A percentile compares a stretch with the other conserved stretches of the same genome.
Evolutionary conservation across 1,139 yeast genomes (phyloP).

Genomic region (Arxiozyma heterogenica): DNA sequence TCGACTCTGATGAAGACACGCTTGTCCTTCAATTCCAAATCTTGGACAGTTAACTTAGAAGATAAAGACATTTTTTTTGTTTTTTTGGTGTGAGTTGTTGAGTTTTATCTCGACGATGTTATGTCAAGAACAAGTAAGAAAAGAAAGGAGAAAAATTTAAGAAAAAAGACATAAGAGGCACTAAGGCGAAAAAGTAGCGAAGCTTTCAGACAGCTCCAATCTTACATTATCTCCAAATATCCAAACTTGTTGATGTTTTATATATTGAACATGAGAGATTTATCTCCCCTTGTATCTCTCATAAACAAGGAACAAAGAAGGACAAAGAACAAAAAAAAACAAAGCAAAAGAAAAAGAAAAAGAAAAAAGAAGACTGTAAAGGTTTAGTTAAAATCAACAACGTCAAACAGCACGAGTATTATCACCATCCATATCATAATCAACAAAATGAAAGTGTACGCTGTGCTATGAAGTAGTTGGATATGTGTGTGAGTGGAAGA

Average conservation of each 20-base stretch:
- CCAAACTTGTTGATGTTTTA: background rate
- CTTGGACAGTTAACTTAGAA: conserved; percentile 82
- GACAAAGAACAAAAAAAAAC: too few species aligned
- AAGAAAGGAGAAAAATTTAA: background rate
- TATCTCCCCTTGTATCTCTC: background rate
- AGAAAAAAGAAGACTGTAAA: too few species aligned
- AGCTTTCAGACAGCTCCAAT: too few species aligned
- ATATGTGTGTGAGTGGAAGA: background rate
- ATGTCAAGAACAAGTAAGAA: background rate
- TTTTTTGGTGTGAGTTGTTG: background rate
- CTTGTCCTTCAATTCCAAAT: conserved; percentile 73
- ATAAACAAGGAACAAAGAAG: background rate
- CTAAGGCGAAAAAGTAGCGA: too few species aligned
- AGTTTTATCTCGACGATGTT: background rate
- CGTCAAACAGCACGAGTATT: background rate
- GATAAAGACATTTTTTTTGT: conserved; percentile 65
- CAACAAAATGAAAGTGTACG: too few species aligned
- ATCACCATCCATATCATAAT: too few species aligned
- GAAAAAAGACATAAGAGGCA: background rate
- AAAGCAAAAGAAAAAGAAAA: too few species aligned
- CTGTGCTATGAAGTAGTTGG: too few species aligned
- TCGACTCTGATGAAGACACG: conserved; percentile 43
- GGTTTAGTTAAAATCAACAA: background rate
- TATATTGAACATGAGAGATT: background rate
- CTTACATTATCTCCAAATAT: background rate